A percentile compares a stretch with the other conserved stretches of the same genome.
phyloP scores from a whole-genome alignment of 768 basidiomycete genomes.

The Cystobasidium onofrii region DNA sequence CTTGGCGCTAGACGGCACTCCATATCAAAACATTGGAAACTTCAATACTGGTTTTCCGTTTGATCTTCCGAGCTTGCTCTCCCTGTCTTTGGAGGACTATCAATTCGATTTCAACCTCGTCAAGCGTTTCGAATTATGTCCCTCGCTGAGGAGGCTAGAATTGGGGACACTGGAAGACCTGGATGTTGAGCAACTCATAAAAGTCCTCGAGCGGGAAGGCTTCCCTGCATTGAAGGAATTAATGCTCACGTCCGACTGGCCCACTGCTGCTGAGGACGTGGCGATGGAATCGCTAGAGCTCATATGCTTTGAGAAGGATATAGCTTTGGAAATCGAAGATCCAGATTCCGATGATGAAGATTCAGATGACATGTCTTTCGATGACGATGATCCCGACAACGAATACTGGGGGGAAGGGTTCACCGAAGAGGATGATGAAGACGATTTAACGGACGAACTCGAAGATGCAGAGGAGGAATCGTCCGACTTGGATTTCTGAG shows the following conservation, averaged over 20 bases:
- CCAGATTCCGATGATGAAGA: constrained; percentile 17
- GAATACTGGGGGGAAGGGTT: constrained; percentile 2
- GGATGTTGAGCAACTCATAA: not conserved
- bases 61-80: not conserved
- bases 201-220: not conserved
- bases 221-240: constrained; percentile 22
- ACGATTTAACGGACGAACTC: not conserved
- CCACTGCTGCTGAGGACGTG: not conserved
- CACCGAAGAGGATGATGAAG: constrained; percentile 10
- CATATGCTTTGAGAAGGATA: constrained; percentile 12
- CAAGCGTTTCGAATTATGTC: constrained; percentile 11
- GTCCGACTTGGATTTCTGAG: too few relatives aligned
- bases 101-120: constrained; percentile 3
- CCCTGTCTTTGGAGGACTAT: not conserved
- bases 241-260: constrained; percentile 3
- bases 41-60: constrained; percentile 8
- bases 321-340: not conserved
- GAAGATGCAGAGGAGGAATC: constrained; percentile 1
- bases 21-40: not conserved
- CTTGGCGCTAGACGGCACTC: not conserved
- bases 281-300: constrained; percentile 9
- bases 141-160: not conserved
- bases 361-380: constrained; percentile 1
- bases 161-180: not conserved
- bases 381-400: not conserved